Base-by-base conservation (phyloP, 2,329 filamentous ascomycete species). In the Neurospora sp. region DNA sequence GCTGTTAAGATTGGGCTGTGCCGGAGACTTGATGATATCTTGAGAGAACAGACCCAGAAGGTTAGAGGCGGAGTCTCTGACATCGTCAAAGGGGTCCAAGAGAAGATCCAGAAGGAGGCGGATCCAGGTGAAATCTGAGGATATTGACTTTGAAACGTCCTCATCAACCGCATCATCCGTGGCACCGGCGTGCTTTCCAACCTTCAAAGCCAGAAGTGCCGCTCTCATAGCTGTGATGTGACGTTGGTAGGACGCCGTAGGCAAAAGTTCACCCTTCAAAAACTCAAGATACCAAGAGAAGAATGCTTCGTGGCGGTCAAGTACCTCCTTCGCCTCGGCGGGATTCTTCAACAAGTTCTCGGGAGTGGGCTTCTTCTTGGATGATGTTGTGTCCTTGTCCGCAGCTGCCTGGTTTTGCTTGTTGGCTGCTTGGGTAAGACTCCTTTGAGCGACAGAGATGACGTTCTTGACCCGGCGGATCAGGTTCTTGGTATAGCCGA, bases 81-180 rank as follows among this genome's bases (percentile, higher is more conserved):
- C 91, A 78, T 99, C 96, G 70, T 98, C 96, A 76, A 97, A 99
- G 0, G 95, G 92, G 75, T 99, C 92, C 77, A 97, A 84, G 8
- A 97, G 80, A 28, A 97, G 86, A 78, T 97, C 93, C 15, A 94
- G 82, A 6, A 98, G 82, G 4, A 89, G 83, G 66, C 91, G 84
- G 11, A 87, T 80, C 81, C 90, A 87, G 0, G 79, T 82, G 3
- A 75, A 73, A 66, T 87, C 84, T 12, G 77, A 77, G 17, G 80
- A 78, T 2, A 81, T 73, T 5, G 77, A 69, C 19, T 65, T 67
- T 2, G 73, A 76, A 39, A 75, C 68, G 28, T 73, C 74, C 4
- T 67, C 70, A 57, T 79, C 78, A 8, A 78, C 41, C 1, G 37
- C 68, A 12, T 77, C 77, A 4, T 75, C 73, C 6, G 72, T 71